Conservation (phyloP, 2,329 filamentous ascomycete genomes). For the Leptographium lundbergii region DNA sequence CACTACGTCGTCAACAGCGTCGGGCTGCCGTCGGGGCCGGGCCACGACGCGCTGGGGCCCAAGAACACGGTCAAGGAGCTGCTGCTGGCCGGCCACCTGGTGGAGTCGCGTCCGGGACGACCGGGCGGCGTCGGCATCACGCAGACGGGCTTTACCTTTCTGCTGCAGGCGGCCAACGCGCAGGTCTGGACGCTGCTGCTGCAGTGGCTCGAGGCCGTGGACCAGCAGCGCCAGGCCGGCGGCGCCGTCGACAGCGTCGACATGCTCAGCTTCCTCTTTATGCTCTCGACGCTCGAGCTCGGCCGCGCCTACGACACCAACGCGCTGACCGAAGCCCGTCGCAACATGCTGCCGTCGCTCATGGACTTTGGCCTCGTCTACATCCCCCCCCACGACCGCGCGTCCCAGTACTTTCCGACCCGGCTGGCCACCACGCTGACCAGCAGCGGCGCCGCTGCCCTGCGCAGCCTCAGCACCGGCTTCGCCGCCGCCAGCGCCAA, state of each 20-base stretch:
- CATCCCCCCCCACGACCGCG: slow-evolving; percentile 39
- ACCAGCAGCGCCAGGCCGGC: slow-evolving; percentile 35
- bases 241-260: slow-evolving; percentile 81
- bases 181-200: slow-evolving; percentile 95
- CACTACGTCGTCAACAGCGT: slow-evolving; percentile 86
- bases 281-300: slow-evolving; percentile 84
- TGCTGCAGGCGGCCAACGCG: slow-evolving; percentile 88
- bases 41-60: slow-evolving; percentile 37
- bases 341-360: slow-evolving; percentile 80
- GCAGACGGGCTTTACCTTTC: slow-evolving; percentile 83
- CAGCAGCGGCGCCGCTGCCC: slow-evolving; percentile 51
- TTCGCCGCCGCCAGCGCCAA: background rate
- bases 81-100: slow-evolving; percentile 66
- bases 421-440: slow-evolving; percentile 89
- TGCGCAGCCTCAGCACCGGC: slow-evolving; percentile 23
- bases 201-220: slow-evolving; percentile 79
- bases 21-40: slow-evolving; percentile 29
- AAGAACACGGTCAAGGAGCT: slow-evolving; percentile 75
- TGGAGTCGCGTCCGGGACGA: slow-evolving; percentile 40
- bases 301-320: slow-evolving; percentile 83
- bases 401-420: slow-evolving; percentile 70
- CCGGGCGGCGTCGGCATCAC: slow-evolving; percentile 59
- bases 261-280: slow-evolving; percentile 90
- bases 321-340: slow-evolving; percentile 68
- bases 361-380: slow-evolving; percentile 91